phyloP scores from a whole-genome alignment of 2,329 filamentous ascomycete genomes.

The Aspergillus sclerotialis region DNA sequence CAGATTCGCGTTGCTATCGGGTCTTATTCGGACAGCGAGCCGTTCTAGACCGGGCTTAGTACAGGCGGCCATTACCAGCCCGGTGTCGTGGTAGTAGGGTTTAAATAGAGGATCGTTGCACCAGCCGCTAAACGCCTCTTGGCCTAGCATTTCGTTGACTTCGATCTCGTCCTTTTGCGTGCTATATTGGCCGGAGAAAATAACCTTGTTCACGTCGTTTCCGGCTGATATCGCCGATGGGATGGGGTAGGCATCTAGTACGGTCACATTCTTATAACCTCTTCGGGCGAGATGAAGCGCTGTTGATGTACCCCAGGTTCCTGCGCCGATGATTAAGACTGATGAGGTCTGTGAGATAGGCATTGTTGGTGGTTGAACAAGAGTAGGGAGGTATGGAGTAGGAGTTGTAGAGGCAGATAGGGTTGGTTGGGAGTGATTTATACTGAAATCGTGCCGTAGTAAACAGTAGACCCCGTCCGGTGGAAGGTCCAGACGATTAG shows the following conservation, averaged over 20 bases:
- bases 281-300: conserved; percentile 39
- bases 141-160: conserved; percentile 18
- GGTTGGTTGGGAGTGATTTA: too few relatives aligned
- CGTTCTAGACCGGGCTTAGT: conserved; percentile 29
- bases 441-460: too few relatives aligned
- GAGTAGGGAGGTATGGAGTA: background rate
- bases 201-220: conserved; percentile 44
- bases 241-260: conserved; percentile 42
- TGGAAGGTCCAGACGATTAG: too few relatives aligned
- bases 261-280: conserved; percentile 43
- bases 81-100: conserved; percentile 40
- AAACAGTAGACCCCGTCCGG: too few relatives aligned
- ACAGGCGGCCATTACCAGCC: conserved; percentile 37
- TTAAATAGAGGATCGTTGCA: conserved; percentile 38
- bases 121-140: conserved; percentile 36
- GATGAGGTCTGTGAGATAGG: conserved; percentile 11
- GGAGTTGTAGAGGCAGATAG: background rate
- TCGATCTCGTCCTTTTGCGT: conserved; percentile 25
- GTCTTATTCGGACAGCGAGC: conserved; percentile 26
- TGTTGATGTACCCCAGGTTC: conserved; percentile 42
- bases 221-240: conserved; percentile 43
- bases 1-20: conserved; percentile 21
- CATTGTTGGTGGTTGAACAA: conserved; percentile 8
- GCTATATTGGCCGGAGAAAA: conserved; percentile 21
- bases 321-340: conserved; percentile 44